Evolutionary conservation across 495 filamentous ascomycete species (phyloP).

Genomic region (Lasiosphaeriaceae sp.): DNA sequence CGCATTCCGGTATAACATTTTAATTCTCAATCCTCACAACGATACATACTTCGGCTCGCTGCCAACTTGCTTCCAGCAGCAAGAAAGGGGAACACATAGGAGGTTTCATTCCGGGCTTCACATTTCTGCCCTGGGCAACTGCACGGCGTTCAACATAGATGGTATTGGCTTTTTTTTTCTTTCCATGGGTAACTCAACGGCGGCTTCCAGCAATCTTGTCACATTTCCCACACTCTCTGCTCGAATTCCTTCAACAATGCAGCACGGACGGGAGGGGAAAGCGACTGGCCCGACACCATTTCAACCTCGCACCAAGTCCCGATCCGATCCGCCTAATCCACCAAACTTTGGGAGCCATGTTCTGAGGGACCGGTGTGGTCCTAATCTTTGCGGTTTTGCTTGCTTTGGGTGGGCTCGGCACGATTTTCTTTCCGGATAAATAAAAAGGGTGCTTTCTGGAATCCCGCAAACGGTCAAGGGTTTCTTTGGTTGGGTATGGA

Average conservation of each 20-base stretch:
- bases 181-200: background rate
- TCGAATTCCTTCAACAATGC: too few relatives aligned
- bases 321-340: slow-evolving; percentile 10
- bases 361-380: background rate
- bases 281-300: slow-evolving; percentile 3
- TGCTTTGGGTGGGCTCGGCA: slow-evolving; percentile 8
- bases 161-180: slow-evolving; percentile 18
- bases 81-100: slow-evolving; percentile 19
- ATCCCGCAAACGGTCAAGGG: slow-evolving; percentile 14
- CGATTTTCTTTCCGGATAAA: background rate
- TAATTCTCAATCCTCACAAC: slow-evolving; percentile 38
- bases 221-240: background rate
- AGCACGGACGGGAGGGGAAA: too few relatives aligned
- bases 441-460: slow-evolving; percentile 6
- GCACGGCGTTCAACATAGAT: slow-evolving; percentile 38
- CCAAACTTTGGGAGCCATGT: slow-evolving; percentile 8
- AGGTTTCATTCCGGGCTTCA: slow-evolving; percentile 19
- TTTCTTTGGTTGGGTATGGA: slow-evolving; percentile 29
- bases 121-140: slow-evolving; percentile 21
- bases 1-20: slow-evolving; percentile 38
- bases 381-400: slow-evolving; percentile 1
- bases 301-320: background rate
- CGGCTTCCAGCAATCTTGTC: background rate
- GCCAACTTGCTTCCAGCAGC: slow-evolving; percentile 38
- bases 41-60: slow-evolving; percentile 36